Conservation (phyloP, 1,139 yeast genomes). For the Scheffersomyces quercinus region DNA sequence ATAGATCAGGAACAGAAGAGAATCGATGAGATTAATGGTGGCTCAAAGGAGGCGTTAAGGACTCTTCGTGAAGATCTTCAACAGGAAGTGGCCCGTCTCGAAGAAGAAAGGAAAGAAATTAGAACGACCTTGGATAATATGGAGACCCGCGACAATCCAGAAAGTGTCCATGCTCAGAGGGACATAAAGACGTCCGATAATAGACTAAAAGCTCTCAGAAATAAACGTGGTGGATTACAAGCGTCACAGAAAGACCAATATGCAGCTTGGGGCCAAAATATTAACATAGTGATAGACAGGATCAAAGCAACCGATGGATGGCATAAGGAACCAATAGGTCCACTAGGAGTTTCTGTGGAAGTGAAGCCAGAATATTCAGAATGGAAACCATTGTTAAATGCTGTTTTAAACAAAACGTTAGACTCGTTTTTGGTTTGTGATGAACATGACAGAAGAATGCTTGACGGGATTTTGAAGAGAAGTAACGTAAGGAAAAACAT, state of each 20-base stretch:
- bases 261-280: slow-evolving; percentile 50
- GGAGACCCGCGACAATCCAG: slow-evolving; percentile 11
- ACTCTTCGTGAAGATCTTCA: slow-evolving; percentile 14
- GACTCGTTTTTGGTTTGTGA: slow-evolving; percentile 69
- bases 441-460: slow-evolving; percentile 55
- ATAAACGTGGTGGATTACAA: slow-evolving; percentile 16
- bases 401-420: slow-evolving; percentile 44
- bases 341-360: slow-evolving; percentile 65
- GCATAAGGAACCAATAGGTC: slow-evolving; percentile 71
- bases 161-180: slow-evolving; percentile 3
- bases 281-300: slow-evolving; percentile 41
- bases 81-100: slow-evolving; percentile 12
- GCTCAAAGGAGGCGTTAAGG: slow-evolving; percentile 32
- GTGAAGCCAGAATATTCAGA: slow-evolving; percentile 54
- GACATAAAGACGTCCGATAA: slow-evolving; percentile 1
- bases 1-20: slow-evolving; percentile 32
- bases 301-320: slow-evolving; percentile 42
- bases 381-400: slow-evolving; percentile 68
- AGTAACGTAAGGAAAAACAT: slow-evolving; percentile 34
- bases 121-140: slow-evolving; percentile 18
- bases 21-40: slow-evolving; percentile 41
- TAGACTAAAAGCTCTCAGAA: slow-evolving; percentile 9
- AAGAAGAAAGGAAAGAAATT: slow-evolving; percentile 10
- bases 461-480: slow-evolving; percentile 45
- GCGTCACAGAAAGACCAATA: slow-evolving; percentile 28